Base-by-base conservation (phyloP, 371 early-diverging fungal genomes). In the Actinomucor elegans region DNA sequence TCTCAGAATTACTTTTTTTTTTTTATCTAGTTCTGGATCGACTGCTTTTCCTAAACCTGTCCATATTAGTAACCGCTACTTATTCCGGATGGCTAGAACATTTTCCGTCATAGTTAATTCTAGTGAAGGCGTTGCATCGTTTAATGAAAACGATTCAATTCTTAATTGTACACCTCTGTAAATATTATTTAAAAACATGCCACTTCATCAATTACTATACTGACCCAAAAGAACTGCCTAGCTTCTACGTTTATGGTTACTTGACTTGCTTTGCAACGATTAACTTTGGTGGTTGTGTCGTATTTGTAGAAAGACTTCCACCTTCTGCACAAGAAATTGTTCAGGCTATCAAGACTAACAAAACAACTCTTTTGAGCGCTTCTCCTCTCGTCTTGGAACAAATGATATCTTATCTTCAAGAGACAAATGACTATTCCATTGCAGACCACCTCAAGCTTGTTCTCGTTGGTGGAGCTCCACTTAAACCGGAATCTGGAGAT, bases 381-480 rank as follows among this genome's bases (percentile, higher is more conserved):
- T 26, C 59, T 27, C 59, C 65, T 21, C 18, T 44, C 24, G 43
- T 43, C 4, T 17, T 52, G n/a, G 59, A 55, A 38, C 55, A 64
- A 28, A 52, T 64, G 44, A 35, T 55, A 8, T 27, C 46, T 24
- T 52, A 55, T 11, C n/a, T 52, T 1, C 44, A 48, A 27, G 52
- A 59, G 23, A 43, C 42, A 10, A 36, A 55, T 2, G 56, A 64
- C 15, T 52, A 42, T 2, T 29, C 42, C 28, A 36, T 40, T 14
- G 17, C 59, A 7, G 42, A 42, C 6, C 17, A 17, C 3, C 56
- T 55, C 23, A 62, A 57, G 7, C 76, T 80, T 66, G 81, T 81
- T 36, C 57, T 94, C 6, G 81, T 79, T 44, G 96, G 94, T 17
- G 92, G 93, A 28, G 94, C 96, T 1, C 86, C 93, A 15, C 73